phyloP scores from a whole-genome alignment of 371 early-diverging fungal species.

The Nosema granulosis region DNA sequence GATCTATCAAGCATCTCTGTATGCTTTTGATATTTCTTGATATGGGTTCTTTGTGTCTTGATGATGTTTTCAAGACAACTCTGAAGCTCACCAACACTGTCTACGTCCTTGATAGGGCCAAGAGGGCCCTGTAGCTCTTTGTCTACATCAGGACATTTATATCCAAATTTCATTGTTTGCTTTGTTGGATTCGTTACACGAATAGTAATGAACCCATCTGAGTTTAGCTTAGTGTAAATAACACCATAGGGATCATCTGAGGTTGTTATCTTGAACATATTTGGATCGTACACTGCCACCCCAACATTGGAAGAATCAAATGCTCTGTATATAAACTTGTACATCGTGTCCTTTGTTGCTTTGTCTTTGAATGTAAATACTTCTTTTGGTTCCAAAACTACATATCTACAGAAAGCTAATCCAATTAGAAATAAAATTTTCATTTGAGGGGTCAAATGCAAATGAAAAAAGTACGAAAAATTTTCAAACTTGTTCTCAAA shows the following conservation, averaged over 20 bases:
- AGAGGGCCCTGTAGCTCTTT: conserved; percentile 38
- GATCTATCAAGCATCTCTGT: conserved; percentile 35
- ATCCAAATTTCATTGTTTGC: conserved; percentile 34
- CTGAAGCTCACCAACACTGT: conserved; percentile 48
- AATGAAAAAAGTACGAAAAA: not conserved
- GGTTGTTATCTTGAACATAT: conserved; percentile 5
- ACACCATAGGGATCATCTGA: conserved; percentile 7
- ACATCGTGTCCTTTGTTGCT: conserved; percentile 11
- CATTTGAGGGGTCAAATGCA: conserved; percentile 18
- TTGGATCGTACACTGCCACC: conserved; percentile 15
- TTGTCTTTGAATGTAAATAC: conserved; percentile 41
- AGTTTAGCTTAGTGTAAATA: conserved; percentile 6
- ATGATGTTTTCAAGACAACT: conserved; percentile 36
- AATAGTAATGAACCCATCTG: conserved; percentile 30
- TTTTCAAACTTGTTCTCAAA: not conserved
- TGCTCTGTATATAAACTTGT: conserved; percentile 50
- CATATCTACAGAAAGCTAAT: conserved; percentile 28
- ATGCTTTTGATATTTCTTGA: conserved; percentile 43
- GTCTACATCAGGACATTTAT: conserved; percentile 48
- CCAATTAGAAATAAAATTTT: conserved; percentile 28
- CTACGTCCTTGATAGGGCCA: conserved; percentile 53
- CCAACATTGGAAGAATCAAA: not conserved
- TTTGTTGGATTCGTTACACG: conserved; percentile 35
- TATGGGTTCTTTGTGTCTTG: conserved; percentile 39
- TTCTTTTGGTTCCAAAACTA: conserved; percentile 40